Conservation (phyloP, 495 filamentous ascomycete species). For the Penicillium steckii region DNA sequence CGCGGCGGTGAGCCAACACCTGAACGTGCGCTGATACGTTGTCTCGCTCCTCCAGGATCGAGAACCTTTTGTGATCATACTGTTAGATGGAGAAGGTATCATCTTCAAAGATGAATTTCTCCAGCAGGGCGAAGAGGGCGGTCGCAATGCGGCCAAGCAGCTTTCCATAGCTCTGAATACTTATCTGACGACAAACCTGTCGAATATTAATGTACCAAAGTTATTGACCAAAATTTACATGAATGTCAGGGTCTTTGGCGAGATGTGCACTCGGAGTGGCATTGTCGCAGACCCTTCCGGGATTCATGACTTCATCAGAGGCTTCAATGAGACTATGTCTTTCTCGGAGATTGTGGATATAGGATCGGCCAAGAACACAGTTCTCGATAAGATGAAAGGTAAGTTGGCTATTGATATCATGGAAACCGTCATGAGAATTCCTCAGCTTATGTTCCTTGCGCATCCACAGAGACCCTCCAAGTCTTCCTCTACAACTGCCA, state of each 20-base stretch:
- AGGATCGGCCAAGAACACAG: constrained; percentile 65
- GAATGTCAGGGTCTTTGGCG: constrained; percentile 63
- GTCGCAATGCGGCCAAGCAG: constrained; percentile 64
- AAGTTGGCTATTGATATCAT: constrained; percentile 10
- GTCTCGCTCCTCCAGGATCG: constrained; percentile 51
- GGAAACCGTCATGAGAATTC: not conserved
- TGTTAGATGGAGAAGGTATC: constrained; percentile 78
- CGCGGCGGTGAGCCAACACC: constrained; percentile 1
- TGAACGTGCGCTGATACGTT: constrained; percentile 25
- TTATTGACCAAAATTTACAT: constrained; percentile 68
- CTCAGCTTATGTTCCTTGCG: constrained; percentile 7
- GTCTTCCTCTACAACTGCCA: constrained; percentile 65
- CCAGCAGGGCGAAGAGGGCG: constrained; percentile 64
- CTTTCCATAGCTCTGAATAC: constrained; percentile 54
- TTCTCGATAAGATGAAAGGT: constrained; percentile 76
- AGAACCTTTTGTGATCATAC: constrained; percentile 71
- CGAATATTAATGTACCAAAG: constrained; percentile 52
- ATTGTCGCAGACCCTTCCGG: constrained; percentile 49
- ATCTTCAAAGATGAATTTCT: constrained; percentile 70
- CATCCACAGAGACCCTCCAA: constrained; percentile 64
- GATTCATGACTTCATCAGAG: constrained; percentile 68
- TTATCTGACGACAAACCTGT: constrained; percentile 45
- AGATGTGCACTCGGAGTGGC: constrained; percentile 57
- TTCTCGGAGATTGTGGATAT: constrained; percentile 77
- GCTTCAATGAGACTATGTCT: constrained; percentile 70